Evolutionary conservation across 148 eudicot species (phyloP).

Genomic region (Nyssa sinensis): DNA sequence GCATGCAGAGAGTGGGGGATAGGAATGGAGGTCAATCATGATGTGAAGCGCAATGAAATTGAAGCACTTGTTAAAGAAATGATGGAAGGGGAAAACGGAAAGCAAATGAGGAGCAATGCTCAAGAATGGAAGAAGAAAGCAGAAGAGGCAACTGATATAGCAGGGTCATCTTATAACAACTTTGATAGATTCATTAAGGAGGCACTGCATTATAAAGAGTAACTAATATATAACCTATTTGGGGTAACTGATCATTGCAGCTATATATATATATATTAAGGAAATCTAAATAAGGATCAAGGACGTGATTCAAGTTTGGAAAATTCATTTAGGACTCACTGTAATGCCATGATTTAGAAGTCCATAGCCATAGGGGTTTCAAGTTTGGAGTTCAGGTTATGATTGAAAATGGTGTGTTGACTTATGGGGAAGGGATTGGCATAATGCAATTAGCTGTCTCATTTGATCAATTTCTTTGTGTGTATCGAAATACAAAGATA

Average conservation of each 20-base stretch:
- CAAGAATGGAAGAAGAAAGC: conserved; percentile 9
- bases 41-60: conserved; percentile 6
- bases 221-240: not conserved
- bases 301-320: too few relatives aligned
- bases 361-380: too few relatives aligned
- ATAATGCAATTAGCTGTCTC: too few relatives aligned
- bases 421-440: too few relatives aligned
- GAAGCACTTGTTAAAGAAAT: conserved; percentile 3
- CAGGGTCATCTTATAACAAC: conserved; percentile 2
- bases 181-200: not conserved
- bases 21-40: conserved; percentile 5
- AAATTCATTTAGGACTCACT: too few relatives aligned
- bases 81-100: conserved; percentile 10
- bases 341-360: too few relatives aligned
- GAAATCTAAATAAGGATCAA: too few relatives aligned
- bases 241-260: not conserved
- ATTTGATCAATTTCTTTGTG: too few relatives aligned
- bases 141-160: not conserved
- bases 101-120: conserved; percentile 1
- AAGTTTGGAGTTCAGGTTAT: too few relatives aligned
- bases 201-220: not conserved
- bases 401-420: too few relatives aligned
- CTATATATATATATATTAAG: too few relatives aligned
- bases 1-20: conserved; percentile 8
- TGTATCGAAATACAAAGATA: too few relatives aligned